Base-by-base conservation (phyloP, 768 basidiomycete species). In the Trametes cingulata region DNA sequence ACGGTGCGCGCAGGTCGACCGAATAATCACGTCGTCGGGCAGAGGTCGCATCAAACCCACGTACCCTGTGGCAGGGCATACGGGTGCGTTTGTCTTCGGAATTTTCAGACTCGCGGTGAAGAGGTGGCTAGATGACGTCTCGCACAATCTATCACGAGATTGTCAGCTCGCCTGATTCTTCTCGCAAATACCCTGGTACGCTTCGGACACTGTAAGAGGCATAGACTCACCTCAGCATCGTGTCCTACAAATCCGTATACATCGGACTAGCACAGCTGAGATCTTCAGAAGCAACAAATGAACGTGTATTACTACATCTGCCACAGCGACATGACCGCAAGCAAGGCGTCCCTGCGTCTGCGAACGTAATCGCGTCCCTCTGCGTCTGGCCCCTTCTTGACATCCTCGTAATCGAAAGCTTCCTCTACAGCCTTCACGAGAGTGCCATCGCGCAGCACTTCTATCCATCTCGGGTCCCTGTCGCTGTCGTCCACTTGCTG, bases 381-480 rank as follows among this genome's bases (percentile, higher is more conserved):
- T n/a, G 50, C 43, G 52, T 48, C 56, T 36, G 36, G 22, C 42
- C 39, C 42, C 10, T n/a, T 33, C 22, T 17, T 25, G 49, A 52
- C 19, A 22, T 35, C 49, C 19, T 19, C 49, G 41, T 19, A 33
- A 40, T 35, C 51, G 49, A 65, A 66, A 17, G 58, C 65, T 3
- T 41, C 56, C 20, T 69, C 66, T n/a, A 71, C 51, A n/a, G 61
- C 62, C 13, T 39, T 36, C 2, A 45, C 15, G 17, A 72, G 56
- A 8, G 43, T 46, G 22, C 69, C 68, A 33, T 58, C 60, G 14
- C 54, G 53, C 39, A 69, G 29, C 25, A 60, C 39, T 12, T 48
- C 52, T 15, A n/a, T n/a, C 70, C 69, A 71, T 33, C 51, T 65
- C n/a, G 37, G 33, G 49, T 71, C 70, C 24, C 43, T 48, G 14